Conservation (phyloP, 768 basidiomycete species). For the Zangia roseola region DNA sequence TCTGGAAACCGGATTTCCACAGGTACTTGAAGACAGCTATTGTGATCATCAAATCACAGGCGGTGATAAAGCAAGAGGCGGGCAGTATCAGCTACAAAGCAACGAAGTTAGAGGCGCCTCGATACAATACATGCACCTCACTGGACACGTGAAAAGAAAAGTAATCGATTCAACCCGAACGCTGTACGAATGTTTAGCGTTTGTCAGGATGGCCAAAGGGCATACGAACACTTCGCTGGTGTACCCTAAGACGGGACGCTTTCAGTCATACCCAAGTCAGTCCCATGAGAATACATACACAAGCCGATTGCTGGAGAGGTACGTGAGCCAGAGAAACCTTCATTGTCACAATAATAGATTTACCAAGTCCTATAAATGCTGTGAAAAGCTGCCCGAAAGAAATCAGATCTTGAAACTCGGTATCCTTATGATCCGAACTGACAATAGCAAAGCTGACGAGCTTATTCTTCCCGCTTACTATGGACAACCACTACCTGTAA, state of each 20-base stretch:
- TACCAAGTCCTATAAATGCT: neutral
- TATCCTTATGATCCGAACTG: neutral
- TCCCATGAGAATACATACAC: conserved; percentile 4
- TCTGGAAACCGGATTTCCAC: conserved; percentile 18
- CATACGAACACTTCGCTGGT: conserved; percentile 1
- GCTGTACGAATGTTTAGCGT: neutral
- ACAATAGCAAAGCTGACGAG: conserved; percentile 7
- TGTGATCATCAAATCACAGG: conserved; percentile 8
- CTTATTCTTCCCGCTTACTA: conserved; percentile 19
- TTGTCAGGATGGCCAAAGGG: neutral
- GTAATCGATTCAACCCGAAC: conserved; percentile 1
- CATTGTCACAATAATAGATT: neutral
- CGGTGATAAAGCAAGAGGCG: neutral
- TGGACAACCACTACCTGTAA: neutral
- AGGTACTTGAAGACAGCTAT: conserved; percentile 9
- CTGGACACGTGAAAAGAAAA: neutral
- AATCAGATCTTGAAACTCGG: neutral
- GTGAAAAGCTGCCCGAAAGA: neutral
- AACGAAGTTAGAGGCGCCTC: neutral
- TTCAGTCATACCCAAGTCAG: neutral
- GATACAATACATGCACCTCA: neutral
- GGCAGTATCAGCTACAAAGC: conserved; percentile 5
- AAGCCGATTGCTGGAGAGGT: conserved; percentile 3
- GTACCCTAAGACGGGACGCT: neutral
- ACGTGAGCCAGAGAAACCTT: neutral